Evolutionary conservation across 192 early-diverging fungal species (phyloP), one percentile per base, ranked within the genome.

Genomic region (Coemansia sp.): DNA sequence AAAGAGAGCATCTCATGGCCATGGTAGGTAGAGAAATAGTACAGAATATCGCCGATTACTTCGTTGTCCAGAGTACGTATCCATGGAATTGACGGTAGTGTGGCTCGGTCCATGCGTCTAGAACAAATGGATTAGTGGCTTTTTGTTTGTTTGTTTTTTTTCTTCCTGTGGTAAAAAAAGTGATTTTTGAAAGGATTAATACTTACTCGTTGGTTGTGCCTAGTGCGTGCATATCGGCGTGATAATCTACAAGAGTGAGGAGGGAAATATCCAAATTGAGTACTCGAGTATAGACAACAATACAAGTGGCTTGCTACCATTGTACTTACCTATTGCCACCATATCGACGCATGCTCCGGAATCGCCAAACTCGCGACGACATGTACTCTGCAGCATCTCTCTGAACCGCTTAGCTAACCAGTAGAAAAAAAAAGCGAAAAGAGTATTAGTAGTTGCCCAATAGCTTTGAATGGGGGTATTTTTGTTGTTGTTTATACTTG

Each of bases 1-100:
- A 87, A 85, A 0, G 75, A 65, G 2, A 88, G 76, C 41, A 91
- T 87, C n/a, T 64, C 47, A 36, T 75, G 69, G 8, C 88, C 88
- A 69, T 87, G 86, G 34, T 58, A 76, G 0, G 74, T 70, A 6
- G 82, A 74, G 38, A 79, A 84, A 58, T 80, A 84, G 46, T 84
- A 84, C 24, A 84, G 62, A 27, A 84, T 84, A 40, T 84, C 77
- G 55, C 82, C 82, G 40, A 84, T 74, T 12, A 76, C 66, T 22
- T 84, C 78, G 68, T 84, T 79, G 57, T 84, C 74, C 62, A 84
- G 46, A 3, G 82, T 72, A 20, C 82, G 74, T 55, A 84, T 84
- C 82, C 82, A 84, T 22, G 82, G 82, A 20, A 84, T 84, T 33
- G 82, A 79, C 34, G 77, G 82, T 63, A 84, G 62, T 66, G 82